Evolutionary conservation across 768 basidiomycete genomes (phyloP).

Genomic region (Mycena galopus): DNA sequence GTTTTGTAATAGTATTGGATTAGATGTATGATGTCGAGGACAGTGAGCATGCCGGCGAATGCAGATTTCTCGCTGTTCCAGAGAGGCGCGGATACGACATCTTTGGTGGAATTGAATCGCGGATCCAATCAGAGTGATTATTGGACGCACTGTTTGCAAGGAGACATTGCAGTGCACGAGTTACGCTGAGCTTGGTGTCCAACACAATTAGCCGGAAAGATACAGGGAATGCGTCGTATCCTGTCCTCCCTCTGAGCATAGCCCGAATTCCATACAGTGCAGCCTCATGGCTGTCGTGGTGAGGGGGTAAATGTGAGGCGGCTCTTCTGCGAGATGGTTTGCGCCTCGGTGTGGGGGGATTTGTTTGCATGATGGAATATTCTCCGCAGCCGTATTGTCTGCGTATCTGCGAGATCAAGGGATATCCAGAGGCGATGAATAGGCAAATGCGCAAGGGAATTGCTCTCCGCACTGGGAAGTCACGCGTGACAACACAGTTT

Average conservation of each 20-base stretch:
- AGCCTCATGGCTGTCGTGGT: slow-evolving; percentile 75
- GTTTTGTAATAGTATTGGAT: slow-evolving; percentile 98
- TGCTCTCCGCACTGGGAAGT: too few species aligned
- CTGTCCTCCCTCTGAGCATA: slow-evolving; percentile 87
- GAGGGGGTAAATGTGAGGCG: slow-evolving; percentile 69
- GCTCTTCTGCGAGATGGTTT: slow-evolving; percentile 71
- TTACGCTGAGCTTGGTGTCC: slow-evolving; percentile 95
- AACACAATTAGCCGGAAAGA: slow-evolving; percentile 96
- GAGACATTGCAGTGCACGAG: slow-evolving; percentile 92
- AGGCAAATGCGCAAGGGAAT: too few species aligned
- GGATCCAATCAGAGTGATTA: slow-evolving; percentile 17
- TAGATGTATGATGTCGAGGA: slow-evolving; percentile 98
- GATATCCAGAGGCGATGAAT: too few species aligned
- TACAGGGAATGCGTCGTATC: slow-evolving; percentile 98
- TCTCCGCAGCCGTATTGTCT: too few species aligned
- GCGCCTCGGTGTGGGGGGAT: slow-evolving; percentile 46
- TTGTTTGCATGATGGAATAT: neutral
- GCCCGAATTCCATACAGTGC: slow-evolving; percentile 79
- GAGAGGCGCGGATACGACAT: slow-evolving; percentile 96
- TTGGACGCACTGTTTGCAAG: slow-evolving; percentile 75
- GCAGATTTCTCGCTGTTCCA: slow-evolving; percentile 96
- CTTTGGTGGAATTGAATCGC: slow-evolving; percentile 58
- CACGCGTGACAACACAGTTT: neutral
- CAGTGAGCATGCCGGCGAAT: slow-evolving; percentile 99
- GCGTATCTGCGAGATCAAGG: too few species aligned